Conservation (phyloP, 1,139 yeast species). For the Hanseniaspora sp. region DNA sequence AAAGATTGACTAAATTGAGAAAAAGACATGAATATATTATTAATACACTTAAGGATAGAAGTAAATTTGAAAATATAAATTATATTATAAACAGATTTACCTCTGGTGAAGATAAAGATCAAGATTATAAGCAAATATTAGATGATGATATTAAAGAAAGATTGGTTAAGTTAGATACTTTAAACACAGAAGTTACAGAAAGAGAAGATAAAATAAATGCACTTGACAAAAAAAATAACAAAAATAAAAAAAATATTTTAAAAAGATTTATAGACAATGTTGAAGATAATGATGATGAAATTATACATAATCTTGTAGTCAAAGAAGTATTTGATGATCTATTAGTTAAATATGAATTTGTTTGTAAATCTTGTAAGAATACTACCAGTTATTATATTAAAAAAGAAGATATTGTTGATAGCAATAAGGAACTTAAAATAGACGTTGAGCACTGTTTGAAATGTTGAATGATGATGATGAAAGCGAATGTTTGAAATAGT, state of each 20-base stretch:
- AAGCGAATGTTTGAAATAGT: no score
- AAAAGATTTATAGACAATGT: constrained; percentile 8
- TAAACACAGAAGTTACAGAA: constrained; percentile 31
- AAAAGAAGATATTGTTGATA: background rate
- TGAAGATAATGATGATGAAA: constrained; percentile 11
- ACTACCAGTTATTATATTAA: background rate
- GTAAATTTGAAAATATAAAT: constrained; percentile 69
- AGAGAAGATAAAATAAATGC: background rate
- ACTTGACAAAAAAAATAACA: background rate
- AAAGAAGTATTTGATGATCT: background rate
- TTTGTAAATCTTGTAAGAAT: background rate
- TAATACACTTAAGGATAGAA: constrained; percentile 62
- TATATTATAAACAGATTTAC: constrained; percentile 59
- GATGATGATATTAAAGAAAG: constrained; percentile 37
- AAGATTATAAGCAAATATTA: constrained; percentile 28
- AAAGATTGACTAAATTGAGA: constrained; percentile 22
- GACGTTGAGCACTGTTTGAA: background rate
- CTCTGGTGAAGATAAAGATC: constrained; percentile 32
- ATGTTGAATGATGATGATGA: background rate
- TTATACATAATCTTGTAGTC: background rate
- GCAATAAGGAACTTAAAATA: background rate
- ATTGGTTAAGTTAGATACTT: constrained; percentile 33
- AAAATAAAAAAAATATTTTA: background rate
- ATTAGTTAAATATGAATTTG: background rate
- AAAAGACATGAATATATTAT: constrained; percentile 25